A percentile compares a stretch with the other conserved stretches of the same genome.
These are phyloP conservation scores for Phytopythium chamaehyphon DNA, from an alignment of 352 stramenopile species.

Conservation along the genomic window DNA sequence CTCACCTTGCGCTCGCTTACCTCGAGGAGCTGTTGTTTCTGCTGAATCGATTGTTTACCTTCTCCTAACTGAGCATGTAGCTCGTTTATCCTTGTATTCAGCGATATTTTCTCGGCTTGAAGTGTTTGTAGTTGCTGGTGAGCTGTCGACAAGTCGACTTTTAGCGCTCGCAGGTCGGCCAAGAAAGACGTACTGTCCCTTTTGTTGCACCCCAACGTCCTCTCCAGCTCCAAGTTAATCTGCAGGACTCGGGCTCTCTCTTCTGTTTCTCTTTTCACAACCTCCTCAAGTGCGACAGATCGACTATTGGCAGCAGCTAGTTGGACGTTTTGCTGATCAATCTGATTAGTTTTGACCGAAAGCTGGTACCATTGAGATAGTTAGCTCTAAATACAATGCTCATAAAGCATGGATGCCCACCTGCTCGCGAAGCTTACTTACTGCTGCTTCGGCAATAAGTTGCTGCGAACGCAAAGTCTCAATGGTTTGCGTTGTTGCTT, in stretches of 20 bases:
- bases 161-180: background rate
- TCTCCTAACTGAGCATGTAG: background rate
- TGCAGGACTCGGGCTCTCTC: constrained; percentile 27
- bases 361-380: background rate
- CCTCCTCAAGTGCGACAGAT: constrained; percentile 22
- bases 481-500: background rate
- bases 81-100: constrained; percentile 10
- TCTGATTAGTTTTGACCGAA: background rate
- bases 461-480: background rate
- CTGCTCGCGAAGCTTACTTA: background rate
- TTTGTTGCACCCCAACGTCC: constrained; percentile 18
- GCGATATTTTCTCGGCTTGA: constrained; percentile 9
- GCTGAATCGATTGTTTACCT: background rate
- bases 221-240: constrained; percentile 32
- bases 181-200: background rate
- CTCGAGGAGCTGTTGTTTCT: constrained; percentile 12
- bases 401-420: background rate
- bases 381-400: too few species aligned
- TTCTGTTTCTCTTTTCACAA: constrained; percentile 2
- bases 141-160: background rate
- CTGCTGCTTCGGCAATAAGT: background rate
- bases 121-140: background rate
- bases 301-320: constrained; percentile 11
- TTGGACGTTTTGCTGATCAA: background rate
- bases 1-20: constrained; percentile 19